Evolutionary conservation across 106 monocot genomes (phyloP), one percentile per base, ranked within the genome.

Genomic region (Dioscorea zingiberensis): DNA sequence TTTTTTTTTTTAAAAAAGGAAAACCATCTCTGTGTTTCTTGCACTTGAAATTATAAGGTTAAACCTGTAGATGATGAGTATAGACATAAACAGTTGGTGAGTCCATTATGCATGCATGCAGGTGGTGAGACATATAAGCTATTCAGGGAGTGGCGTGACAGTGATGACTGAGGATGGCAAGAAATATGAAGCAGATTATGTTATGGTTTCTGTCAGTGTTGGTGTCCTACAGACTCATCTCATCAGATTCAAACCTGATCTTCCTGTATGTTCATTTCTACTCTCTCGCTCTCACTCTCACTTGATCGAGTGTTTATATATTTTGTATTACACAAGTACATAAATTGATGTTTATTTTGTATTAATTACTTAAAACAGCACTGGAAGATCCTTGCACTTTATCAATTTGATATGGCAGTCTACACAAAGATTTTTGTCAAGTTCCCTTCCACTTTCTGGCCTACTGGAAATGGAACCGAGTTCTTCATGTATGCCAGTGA

Each of bases 391-490:
- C 7, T 78, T 26, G 83, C 78, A 2, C 54, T 93, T 6, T 80
- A 85, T 45, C 47, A 83, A 45, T 93, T 93, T 46, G 85, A 86
- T 45, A 93, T 93, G 93, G 85, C 85, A 11, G 71, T 93, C 0
- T 93, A 93, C 78, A 91, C 84, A 27, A 93, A 85, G 69, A 93
- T 93, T 19, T 89, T 89, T 62, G 27, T 93, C 9, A 93, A 93
- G 47, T 93, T 93, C 27, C 85, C 85, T 10, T 69, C 49, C 30
- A 74, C 38, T 1, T 93, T 93, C 15, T 93, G 93, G 88, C 88
- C 88, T 13, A 74, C 58, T 15, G 85, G 74, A 2, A 73, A 78
- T n/a, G 93, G 85, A 0, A 83, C 83, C 2, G 73, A 88, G 64
- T 85, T 93, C 53, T 93, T 88, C 71, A 27, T 85, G 1, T 85